Conservation (phyloP, 2,329 filamentous ascomycete genomes). For the Fusarium sp. region DNA sequence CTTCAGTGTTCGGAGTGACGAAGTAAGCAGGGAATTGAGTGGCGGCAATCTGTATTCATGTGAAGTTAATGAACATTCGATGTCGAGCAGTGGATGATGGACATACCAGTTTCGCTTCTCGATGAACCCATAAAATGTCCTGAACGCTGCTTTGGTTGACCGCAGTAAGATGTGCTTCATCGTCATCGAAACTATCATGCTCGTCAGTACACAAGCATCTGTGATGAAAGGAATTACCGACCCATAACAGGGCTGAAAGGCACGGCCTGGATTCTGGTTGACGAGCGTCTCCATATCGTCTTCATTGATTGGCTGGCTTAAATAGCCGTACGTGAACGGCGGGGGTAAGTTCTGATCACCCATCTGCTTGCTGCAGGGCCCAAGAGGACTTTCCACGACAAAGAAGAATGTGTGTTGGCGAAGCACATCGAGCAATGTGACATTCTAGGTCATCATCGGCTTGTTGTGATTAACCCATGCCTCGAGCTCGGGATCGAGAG, state of each 20-base stretch:
- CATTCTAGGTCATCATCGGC: neutral
- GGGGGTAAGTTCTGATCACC: neutral
- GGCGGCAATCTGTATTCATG: neutral
- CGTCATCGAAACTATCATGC: neutral
- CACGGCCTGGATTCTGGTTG: neutral
- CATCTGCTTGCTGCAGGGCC: neutral
- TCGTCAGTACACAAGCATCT: neutral
- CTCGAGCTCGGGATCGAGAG: neutral
- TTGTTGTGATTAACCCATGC: constrained; percentile 7
- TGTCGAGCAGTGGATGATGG: neutral
- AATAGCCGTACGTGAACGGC: constrained; percentile 1
- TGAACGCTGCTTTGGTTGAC: constrained; percentile 17
- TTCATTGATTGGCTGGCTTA: neutral
- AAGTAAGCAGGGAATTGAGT: neutral
- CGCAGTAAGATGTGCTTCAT: constrained; percentile 5
- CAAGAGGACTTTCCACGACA: neutral
- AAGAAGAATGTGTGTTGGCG: neutral
- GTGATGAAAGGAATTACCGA: neutral
- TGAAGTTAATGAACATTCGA: neutral
- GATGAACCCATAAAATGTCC: constrained; percentile 26
- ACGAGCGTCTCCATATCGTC: neutral
- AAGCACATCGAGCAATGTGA: neutral
- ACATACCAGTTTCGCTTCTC: neutral
- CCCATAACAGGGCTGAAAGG: neutral
- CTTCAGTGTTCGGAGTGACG: neutral